Evolutionary conservation across 805 yeast genomes (phyloP), one percentile per base, ranked within the genome.

Genomic region (Yamadazyma insecticola): DNA sequence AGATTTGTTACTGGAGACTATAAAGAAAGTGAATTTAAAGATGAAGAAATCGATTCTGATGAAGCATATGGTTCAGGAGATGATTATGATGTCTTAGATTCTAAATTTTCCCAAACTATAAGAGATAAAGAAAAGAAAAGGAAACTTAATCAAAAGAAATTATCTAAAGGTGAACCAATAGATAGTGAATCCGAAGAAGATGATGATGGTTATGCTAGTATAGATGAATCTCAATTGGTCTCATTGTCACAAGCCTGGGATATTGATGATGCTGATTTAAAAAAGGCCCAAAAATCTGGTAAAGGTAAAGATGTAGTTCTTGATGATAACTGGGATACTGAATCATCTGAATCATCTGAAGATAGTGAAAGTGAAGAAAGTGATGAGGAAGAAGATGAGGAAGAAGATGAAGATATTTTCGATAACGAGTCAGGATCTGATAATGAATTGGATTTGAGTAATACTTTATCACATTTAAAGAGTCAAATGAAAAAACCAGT

Each of bases 181-280:
- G 68, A 56, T n/a, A 60, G 58, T 11, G 72, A 68, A 7, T n/a
- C n/a, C n/a, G n/a, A n/a, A n/a, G 49, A 41, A 10, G 45, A 34
- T 9, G 79, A 72, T n/a, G 75, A 65, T 4, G 90, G 74, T 9
- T 82, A 84, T 49, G 73, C 73, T 16, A 79, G 89, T 48, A 67
- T 83, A 25, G 95, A 86, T 46, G 96, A 86, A 50, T 64, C 57
- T 18, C 83, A 86, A 43, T 67, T 88, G 32, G 70, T 82, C 37
- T 74, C 94, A 0, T 63, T 88, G 23, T 81, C 95, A n/a, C 88
- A 80, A 44, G 88, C 85, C 3, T 87, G 95, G 95, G 96, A 83
- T 49, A 56, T 76, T 57, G 92, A 85, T 51, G 86, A 79, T 19
- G 59, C 53, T 17, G 80, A 74, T 37, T 40, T 50, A 30, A 50